These are phyloP conservation scores for Botrytis squamosa DNA, from an alignment of 2,329 filamentous ascomycete genomes.

Conservation along the genomic window DNA sequence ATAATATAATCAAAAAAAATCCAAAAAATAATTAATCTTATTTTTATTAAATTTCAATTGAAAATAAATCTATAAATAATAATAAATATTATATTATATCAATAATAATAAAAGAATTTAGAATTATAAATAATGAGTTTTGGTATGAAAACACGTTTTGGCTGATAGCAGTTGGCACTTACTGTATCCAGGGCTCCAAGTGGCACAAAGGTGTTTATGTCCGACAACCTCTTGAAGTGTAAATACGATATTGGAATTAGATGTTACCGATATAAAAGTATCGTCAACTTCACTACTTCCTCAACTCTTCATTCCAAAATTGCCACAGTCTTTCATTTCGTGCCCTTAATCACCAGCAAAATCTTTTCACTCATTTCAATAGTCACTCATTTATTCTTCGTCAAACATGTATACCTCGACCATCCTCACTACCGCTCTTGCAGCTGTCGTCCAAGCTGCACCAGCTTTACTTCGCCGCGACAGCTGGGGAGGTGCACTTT, in stretches of 20 bases:
- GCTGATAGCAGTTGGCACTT: too few species aligned
- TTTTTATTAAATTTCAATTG: too few species aligned
- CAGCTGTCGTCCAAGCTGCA: neutral
- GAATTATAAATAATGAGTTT: too few species aligned
- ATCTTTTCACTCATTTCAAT: neutral
- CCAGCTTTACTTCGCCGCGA: slow-evolving; percentile 27
- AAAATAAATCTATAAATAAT: too few species aligned
- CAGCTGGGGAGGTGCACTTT: slow-evolving; percentile 43
- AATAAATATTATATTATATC: too few species aligned
- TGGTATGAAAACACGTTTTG: too few species aligned
- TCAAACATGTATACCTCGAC: neutral
- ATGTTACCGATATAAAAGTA: neutral
- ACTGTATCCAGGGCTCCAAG: neutral
- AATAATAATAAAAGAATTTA: too few species aligned
- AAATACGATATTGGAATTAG: neutral
- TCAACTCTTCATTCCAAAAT: neutral
- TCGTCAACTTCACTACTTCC: neutral
- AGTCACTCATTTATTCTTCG: neutral
- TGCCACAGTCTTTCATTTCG: neutral
- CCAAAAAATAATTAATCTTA: too few species aligned
- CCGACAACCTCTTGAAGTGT: neutral
- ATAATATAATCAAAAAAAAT: too few species aligned
- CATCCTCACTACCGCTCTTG: neutral
- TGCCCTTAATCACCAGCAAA: neutral
- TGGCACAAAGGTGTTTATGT: neutral